These are phyloP conservation scores for Martiniozyma abietophila DNA, from an alignment of 805 yeast species.

Conservation along the genomic window DNA sequence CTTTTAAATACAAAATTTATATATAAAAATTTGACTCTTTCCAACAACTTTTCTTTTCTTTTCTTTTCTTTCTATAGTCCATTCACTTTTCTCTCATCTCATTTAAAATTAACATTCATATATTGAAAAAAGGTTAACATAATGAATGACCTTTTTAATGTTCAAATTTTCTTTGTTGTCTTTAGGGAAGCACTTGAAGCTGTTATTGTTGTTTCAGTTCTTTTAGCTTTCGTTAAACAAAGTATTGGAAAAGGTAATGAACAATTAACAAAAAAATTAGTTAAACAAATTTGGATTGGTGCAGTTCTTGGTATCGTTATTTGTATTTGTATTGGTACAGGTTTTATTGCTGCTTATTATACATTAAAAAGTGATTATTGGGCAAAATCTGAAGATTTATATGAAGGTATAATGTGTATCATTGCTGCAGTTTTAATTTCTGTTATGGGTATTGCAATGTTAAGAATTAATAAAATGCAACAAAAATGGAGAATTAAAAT, in stretches of 20 bases:
- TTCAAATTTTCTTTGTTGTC: constrained; percentile 77
- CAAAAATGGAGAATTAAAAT: constrained; percentile 95
- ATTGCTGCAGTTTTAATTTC: constrained; percentile 87
- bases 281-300: constrained; percentile 78
- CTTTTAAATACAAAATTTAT: too few species aligned
- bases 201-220: constrained; percentile 79
- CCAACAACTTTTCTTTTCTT: too few species aligned
- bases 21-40: too few species aligned
- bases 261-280: constrained; percentile 36
- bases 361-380: constrained; percentile 74
- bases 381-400: constrained; percentile 79
- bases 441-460: constrained; percentile 93
- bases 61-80: too few species aligned
- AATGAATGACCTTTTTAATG: constrained; percentile 46
- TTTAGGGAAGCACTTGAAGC: constrained; percentile 95
- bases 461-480: constrained; percentile 92
- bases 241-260: constrained; percentile 54
- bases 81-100: too few species aligned
- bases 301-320: constrained; percentile 60
- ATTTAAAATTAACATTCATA: too few species aligned
- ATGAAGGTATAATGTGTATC: constrained; percentile 95
- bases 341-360: constrained; percentile 91
- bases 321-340: constrained; percentile 83
- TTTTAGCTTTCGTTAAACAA: constrained; percentile 85
- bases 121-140: too few species aligned